These are phyloP conservation scores for Alternaria incomplexa DNA, from an alignment of 2,329 filamentous ascomycete species.

Conservation along the genomic window DNA sequence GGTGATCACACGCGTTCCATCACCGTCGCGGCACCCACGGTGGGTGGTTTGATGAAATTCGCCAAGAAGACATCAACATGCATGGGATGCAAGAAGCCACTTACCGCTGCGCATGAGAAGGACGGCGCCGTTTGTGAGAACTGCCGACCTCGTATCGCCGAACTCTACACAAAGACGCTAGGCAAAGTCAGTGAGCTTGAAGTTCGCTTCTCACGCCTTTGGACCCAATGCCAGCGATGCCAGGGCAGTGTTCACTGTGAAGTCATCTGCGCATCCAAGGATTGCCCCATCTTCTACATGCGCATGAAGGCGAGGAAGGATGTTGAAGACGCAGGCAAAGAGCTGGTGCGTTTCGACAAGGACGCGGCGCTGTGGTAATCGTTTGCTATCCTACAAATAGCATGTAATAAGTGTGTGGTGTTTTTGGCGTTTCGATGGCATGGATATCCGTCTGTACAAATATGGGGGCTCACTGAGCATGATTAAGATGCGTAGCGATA, in stretches of 20 bases:
- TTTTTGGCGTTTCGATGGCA: slow-evolving; percentile 8
- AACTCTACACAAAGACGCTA: slow-evolving; percentile 91
- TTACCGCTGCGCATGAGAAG: slow-evolving; percentile 78
- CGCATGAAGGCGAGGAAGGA: slow-evolving; percentile 99
- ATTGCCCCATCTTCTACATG: slow-evolving; percentile 99
- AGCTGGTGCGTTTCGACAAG: slow-evolving; percentile 86
- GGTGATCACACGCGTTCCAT: slow-evolving; percentile 96
- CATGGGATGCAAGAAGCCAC: slow-evolving; percentile 98
- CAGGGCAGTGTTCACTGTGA: slow-evolving; percentile 98
- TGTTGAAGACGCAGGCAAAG: slow-evolving; percentile 91
- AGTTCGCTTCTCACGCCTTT: slow-evolving; percentile 87
- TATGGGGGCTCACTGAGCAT: background rate
- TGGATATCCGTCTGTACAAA: background rate
- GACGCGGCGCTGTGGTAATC: slow-evolving; percentile 73
- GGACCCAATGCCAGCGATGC: slow-evolving; percentile 98
- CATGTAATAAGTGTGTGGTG: background rate
- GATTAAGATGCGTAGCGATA: background rate
- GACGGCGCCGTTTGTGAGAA: slow-evolving; percentile 87
- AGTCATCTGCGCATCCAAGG: slow-evolving; percentile 94
- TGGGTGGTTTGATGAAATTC: slow-evolving; percentile 98
- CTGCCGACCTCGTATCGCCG: slow-evolving; percentile 83
- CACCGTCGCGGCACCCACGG: slow-evolving; percentile 85
- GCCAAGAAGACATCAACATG: slow-evolving; percentile 97
- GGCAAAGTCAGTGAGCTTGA: slow-evolving; percentile 90
- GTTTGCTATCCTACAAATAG: background rate